These are phyloP conservation scores for Fomes fomentarius DNA, from an alignment of 1,284 basidiomycete genomes.

Conservation along the genomic window DNA sequence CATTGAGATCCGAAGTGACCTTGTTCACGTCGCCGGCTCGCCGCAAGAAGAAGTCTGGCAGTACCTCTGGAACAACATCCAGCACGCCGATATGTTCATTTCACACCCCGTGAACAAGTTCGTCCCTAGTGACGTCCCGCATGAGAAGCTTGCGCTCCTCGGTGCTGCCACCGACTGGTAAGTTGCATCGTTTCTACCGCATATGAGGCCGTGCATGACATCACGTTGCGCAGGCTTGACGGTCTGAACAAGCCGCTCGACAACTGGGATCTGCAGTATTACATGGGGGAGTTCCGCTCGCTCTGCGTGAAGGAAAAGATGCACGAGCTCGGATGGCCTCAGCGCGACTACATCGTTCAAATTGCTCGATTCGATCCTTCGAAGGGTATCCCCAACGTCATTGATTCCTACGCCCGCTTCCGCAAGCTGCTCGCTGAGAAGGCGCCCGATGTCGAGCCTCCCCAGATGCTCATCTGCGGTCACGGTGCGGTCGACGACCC, in stretches of 20 bases:
- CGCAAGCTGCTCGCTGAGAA: constrained; percentile 62
- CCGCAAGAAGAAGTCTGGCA: constrained; percentile 89
- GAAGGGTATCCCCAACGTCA: constrained; percentile 79
- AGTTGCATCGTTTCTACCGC: constrained; percentile 24
- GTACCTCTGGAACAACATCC: constrained; percentile 88
- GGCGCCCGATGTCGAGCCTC: constrained; percentile 56
- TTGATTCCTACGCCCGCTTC: constrained; percentile 83
- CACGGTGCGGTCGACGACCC: constrained; percentile 89
- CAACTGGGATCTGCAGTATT: constrained; percentile 76
- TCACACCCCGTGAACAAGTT: constrained; percentile 92
- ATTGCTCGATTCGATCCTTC: constrained; percentile 78
- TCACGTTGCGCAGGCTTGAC: constrained; percentile 62
- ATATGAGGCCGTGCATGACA: background rate
- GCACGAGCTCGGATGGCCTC: constrained; percentile 75
- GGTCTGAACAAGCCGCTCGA: constrained; percentile 84
- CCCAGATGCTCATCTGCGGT: constrained; percentile 83
- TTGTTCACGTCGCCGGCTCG: constrained; percentile 73
- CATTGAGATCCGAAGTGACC: constrained; percentile 86
- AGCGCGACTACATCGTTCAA: constrained; percentile 82
- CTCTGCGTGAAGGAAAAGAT: constrained; percentile 77
- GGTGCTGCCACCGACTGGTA: constrained; percentile 84
- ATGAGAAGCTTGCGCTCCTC: constrained; percentile 67
- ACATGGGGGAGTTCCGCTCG: constrained; percentile 82
- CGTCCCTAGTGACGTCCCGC: constrained; percentile 82
- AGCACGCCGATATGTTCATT: constrained; percentile 85